A percentile compares a stretch with the other conserved stretches of the same genome.
Conservation (phyloP, 768 basidiomycete species). For the Hygrophorus russula region DNA sequence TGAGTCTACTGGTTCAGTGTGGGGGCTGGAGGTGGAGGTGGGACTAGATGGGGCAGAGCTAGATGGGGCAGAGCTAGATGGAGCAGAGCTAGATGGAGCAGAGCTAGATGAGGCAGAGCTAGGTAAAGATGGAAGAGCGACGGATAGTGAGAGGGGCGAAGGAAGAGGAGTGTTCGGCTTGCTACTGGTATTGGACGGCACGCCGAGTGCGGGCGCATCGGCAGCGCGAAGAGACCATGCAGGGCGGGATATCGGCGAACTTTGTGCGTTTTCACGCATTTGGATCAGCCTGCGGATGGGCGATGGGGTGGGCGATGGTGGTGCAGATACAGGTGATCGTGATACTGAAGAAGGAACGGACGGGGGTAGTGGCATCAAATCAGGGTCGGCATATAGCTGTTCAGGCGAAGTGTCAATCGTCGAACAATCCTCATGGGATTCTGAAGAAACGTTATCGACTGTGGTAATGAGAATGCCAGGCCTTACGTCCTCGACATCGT, state of each 20-base stretch:
- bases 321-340: neutral
- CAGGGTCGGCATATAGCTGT: conserved; percentile 24
- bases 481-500: too few relatives aligned
- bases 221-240: conserved; percentile 32
- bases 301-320: neutral
- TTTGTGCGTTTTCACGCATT: neutral
- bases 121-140: neutral
- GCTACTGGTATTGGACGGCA: conserved; percentile 9
- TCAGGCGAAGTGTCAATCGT: too few relatives aligned
- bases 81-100: neutral
- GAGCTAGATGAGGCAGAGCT: neutral
- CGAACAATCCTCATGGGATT: too few relatives aligned
- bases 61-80: too few relatives aligned
- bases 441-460: too few relatives aligned
- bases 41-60: neutral
- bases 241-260: conserved; percentile 9
- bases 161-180: neutral
- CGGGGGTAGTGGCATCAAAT: conserved; percentile 28
- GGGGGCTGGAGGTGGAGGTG: too few relatives aligned
- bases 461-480: too few relatives aligned
- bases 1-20: neutral
- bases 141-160: neutral
- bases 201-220: conserved; percentile 30
- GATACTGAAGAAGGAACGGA: conserved; percentile 2
- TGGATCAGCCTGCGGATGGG: neutral